Evolutionary conservation across 2,329 filamentous ascomycete species (phyloP), one percentile per base, ranked within the genome.

Genomic region (Acephala macrosclerotiorum): DNA sequence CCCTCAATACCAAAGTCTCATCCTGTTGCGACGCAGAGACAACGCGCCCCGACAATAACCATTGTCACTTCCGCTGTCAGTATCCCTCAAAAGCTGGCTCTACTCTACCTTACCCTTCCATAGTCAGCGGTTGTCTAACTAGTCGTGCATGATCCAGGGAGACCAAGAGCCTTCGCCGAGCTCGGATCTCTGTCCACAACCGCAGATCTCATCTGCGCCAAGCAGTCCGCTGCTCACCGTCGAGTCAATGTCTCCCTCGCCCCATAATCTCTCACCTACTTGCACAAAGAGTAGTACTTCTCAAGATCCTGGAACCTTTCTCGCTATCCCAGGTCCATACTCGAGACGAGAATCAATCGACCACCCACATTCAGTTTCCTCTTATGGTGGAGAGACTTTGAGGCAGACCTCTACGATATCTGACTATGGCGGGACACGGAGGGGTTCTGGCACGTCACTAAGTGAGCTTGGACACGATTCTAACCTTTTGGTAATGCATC

Each of bases 261-360:
- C 88, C 6, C 89, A 91, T 75, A 90, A 91, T 78, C 79, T 91
- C 45, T 90, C 87, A 0, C 90, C 89, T n/a, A 14, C 88, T 88
- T 2, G 82, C 83, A 11, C 78, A 81, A 22, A 84, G 83, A 70
- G 80, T 80, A 71, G 80, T 80, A 36, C 85, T n/a, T n/a, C 86
- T 33, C 73, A 78, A 4, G 79, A 63, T 4, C 64, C 83, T 25
- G 86, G 84, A 61, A n/a, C n/a, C n/a, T 89, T 89, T 72, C 80
- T 91, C 36, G 83, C 87, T 0, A 89, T 91, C 1, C 89, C 89
- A 2, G 85, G 84, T 2, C 77, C 82, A n/a, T 81, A 88, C 64
- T 89, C 88, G 63, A 82, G 89, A 70, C 88, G 87, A 58, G 88
- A 90, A 71, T 89, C 88, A 14, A 84, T 87, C 56, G 85, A 86